Evolutionary conservation across 208 protist species (phyloP), one percentile per base, ranked within the genome.

Genomic region (Crithidia thermophila): DNA sequence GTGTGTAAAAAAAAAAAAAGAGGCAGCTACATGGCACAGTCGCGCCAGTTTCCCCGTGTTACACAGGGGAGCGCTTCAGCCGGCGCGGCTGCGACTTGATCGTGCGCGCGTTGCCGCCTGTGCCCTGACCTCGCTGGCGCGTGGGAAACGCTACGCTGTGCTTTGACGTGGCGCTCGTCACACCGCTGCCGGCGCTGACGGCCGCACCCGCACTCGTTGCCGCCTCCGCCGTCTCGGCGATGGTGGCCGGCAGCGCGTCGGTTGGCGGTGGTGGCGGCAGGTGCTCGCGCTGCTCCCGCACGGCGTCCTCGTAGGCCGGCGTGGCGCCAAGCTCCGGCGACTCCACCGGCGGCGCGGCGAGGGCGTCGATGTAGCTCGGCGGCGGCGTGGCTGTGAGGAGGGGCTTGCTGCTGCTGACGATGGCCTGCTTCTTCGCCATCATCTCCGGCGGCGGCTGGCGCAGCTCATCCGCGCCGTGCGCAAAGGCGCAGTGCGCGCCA

Each of bases 391-490:
- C 40, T 20, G 28, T 52, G 21, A 49, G 57, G 65, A 30, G 36
- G 18, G 36, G 49, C 31, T 55, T 57, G 49, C 40, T 61, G 37
- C 49, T 74, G 33, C 33, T 16, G 21, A 66, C 57, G 33, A 60
- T 62, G 14, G 51, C 75, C 25, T 58, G 23, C 55, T 77, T 77
- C 28, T 62, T 64, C 64, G 69, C 37, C 45, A 77, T 52, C 72
- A 72, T 77, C 51, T 77, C 67, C 37, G 37, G 53, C 31, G 69
- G 55, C 11, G 49, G 36, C 63, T 51, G 62, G 1, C 66, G 78
- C n/a, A 80, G 64, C 65, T 86, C 80, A 8, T 75, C 47, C 36
- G 72, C 72, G 36, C 80, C 80, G 46, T 86, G 80, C 1, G 80
- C 80, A 51, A 83, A 86, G 30, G 73, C 76, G 52, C 80, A 86